phyloP scores from a whole-genome alignment of 2,329 filamentous ascomycete genomes.

The Xylaria sp. region DNA sequence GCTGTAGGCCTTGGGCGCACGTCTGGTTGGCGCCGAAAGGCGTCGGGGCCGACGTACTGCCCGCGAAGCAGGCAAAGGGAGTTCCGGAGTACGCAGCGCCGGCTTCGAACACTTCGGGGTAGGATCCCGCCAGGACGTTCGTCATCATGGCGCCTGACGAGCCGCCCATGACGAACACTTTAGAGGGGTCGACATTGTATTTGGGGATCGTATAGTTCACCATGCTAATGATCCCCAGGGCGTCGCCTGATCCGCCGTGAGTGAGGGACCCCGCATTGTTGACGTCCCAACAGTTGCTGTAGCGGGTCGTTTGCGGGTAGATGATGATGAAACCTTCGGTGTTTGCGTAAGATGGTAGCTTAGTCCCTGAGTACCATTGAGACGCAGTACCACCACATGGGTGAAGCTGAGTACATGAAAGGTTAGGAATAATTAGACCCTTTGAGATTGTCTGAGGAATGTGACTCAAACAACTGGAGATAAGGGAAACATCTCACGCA shows the following conservation, averaged over 20 bases:
- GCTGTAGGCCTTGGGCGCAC: slow-evolving; percentile 36
- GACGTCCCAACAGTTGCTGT: slow-evolving; percentile 42
- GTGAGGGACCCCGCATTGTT: slow-evolving; percentile 37
- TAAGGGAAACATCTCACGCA: slow-evolving; percentile 11
- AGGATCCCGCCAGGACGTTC: slow-evolving; percentile 37
- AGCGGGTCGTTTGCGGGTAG: slow-evolving; percentile 44
- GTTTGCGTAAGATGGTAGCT: slow-evolving; percentile 31
- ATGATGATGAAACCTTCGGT: slow-evolving; percentile 53
- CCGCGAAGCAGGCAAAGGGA: slow-evolving; percentile 34
- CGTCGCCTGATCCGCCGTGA: slow-evolving; percentile 38
- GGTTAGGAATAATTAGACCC: neutral
- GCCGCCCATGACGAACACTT: slow-evolving; percentile 30
- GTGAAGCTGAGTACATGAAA: slow-evolving; percentile 25
- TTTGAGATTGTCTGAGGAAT: neutral
- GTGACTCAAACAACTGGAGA: too few species aligned
- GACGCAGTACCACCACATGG: slow-evolving; percentile 30
- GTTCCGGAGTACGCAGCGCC: slow-evolving; percentile 26
- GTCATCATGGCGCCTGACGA: slow-evolving; percentile 40
- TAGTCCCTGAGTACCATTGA: slow-evolving; percentile 33
- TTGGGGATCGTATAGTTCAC: slow-evolving; percentile 36
- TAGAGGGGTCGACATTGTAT: slow-evolving; percentile 14
- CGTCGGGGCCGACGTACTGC: slow-evolving; percentile 26
- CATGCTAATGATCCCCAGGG: slow-evolving; percentile 37
- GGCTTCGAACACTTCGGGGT: slow-evolving; percentile 39
- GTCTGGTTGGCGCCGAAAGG: slow-evolving; percentile 38